Percentiles rank a stretch among this genome's conserved stretches.
phyloP scores from a whole-genome alignment of 257 asterid genomes.

The Solanum chiquidenum region DNA sequence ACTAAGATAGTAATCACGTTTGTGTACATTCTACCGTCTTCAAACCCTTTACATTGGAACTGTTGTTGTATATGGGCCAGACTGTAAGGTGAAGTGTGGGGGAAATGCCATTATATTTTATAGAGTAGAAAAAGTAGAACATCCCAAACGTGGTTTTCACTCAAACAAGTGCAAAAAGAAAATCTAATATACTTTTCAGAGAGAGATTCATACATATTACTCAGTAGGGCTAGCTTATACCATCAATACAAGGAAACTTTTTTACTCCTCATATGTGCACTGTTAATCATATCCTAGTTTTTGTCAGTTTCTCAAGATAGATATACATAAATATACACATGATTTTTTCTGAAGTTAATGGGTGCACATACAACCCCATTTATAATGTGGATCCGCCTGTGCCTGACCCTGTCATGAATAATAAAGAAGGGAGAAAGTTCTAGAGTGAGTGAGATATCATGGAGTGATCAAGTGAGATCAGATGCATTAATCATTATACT shows the following conservation, averaged over 20 bases:
- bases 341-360: too few species aligned
- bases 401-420: neutral
- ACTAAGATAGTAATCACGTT: neutral
- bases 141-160: neutral
- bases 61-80: neutral
- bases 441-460: neutral
- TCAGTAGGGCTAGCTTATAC: neutral
- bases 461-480: conserved; percentile 5
- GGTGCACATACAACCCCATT: neutral
- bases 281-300: too few species aligned
- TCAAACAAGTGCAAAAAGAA: neutral
- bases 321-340: neutral
- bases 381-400: too few species aligned
- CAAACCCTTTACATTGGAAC: neutral
- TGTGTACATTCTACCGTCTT: too few species aligned
- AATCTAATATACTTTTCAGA: neutral
- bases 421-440: too few species aligned
- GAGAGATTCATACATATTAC: neutral
- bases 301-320: too few species aligned
- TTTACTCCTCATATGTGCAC: accelerated
- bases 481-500: neutral
- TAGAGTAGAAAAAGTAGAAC: neutral
- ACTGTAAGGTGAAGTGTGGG: neutral
- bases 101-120: neutral
- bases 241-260: too few species aligned